These are phyloP conservation scores for Eremothecium sinecaudum DNA, from an alignment of 1,139 yeast species.

Conservation along the genomic window DNA sequence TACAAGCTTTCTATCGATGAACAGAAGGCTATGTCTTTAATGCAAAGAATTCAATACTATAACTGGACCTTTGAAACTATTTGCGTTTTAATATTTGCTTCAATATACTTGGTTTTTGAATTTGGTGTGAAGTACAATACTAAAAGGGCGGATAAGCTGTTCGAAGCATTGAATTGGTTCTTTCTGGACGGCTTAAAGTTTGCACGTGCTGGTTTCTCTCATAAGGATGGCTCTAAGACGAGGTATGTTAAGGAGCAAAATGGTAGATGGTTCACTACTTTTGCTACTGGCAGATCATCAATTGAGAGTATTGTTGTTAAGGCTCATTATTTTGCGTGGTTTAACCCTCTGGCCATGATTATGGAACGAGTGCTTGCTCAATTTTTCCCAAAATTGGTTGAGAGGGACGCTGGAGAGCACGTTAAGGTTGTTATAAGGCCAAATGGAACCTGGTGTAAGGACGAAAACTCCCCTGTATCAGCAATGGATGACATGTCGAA, in stretches of 20 bases:
- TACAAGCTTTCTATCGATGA: conserved; percentile 41
- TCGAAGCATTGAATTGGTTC: conserved; percentile 39
- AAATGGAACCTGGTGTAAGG: conserved; percentile 40
- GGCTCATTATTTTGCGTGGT: conserved; percentile 67
- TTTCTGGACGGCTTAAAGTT: conserved; percentile 51
- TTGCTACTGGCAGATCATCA: conserved; percentile 83
- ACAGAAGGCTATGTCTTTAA: conserved; percentile 40
- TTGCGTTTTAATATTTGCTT: conserved; percentile 43
- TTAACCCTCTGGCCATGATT: conserved; percentile 52
- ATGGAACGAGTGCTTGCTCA: conserved; percentile 45
- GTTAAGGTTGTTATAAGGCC: conserved; percentile 57
- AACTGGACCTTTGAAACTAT: conserved; percentile 70
- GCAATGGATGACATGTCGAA: conserved; percentile 21
- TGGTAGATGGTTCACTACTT: conserved; percentile 57
- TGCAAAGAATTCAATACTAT: conserved; percentile 39
- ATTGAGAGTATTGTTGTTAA: conserved; percentile 54
- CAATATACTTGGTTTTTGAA: conserved; percentile 39
- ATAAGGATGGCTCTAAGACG: conserved; percentile 29
- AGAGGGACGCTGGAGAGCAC: conserved; percentile 46
- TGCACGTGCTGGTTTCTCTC: conserved; percentile 63
- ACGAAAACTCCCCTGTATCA: conserved; percentile 33
- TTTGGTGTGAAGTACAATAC: conserved; percentile 55
- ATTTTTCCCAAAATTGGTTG: conserved; percentile 37
- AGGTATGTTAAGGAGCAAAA: conserved; percentile 58
- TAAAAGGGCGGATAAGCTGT: conserved; percentile 43